Evolutionary conservation across 306 rosid genomes (phyloP).

Genomic region (Geum urbanum): DNA sequence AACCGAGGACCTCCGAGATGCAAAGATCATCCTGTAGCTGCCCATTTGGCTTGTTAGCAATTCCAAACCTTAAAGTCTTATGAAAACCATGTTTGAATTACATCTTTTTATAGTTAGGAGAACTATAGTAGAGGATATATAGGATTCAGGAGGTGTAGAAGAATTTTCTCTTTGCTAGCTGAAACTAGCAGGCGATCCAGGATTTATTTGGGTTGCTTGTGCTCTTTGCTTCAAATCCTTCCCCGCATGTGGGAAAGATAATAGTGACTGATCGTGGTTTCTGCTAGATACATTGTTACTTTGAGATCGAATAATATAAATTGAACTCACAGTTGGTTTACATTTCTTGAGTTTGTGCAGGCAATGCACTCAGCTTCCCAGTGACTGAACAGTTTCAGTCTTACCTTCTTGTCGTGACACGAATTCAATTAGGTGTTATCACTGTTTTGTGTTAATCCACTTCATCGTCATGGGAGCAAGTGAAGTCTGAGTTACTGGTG

Average conservation of each 20-base stretch:
- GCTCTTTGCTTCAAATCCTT: constrained; percentile 1
- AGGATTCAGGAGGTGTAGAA: background rate
- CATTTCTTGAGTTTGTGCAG: background rate
- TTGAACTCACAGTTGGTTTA: constrained; percentile 15
- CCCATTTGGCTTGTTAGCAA: constrained; percentile 73
- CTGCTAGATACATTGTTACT: constrained; percentile 3
- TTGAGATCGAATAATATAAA: background rate
- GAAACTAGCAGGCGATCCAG: background rate
- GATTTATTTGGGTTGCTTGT: background rate
- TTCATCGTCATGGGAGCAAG: too few relatives aligned
- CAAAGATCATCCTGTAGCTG: constrained; percentile 68
- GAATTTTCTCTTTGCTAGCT: background rate
- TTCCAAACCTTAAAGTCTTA: constrained; percentile 45
- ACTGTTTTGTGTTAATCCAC: too few relatives aligned
- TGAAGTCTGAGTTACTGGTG: too few relatives aligned
- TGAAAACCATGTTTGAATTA: constrained; percentile 48
- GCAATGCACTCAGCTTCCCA: too few relatives aligned
- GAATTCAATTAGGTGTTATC: too few relatives aligned
- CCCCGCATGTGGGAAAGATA: constrained; percentile 1
- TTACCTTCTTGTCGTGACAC: too few relatives aligned
- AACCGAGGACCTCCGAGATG: constrained; percentile 30
- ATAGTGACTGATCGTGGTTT: constrained; percentile 3
- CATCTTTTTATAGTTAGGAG: constrained; percentile 12
- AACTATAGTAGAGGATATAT: background rate
- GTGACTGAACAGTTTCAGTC: too few relatives aligned